Base-by-base conservation (phyloP, 371 early-diverging fungal species). In the Mortierella sp. region DNA sequence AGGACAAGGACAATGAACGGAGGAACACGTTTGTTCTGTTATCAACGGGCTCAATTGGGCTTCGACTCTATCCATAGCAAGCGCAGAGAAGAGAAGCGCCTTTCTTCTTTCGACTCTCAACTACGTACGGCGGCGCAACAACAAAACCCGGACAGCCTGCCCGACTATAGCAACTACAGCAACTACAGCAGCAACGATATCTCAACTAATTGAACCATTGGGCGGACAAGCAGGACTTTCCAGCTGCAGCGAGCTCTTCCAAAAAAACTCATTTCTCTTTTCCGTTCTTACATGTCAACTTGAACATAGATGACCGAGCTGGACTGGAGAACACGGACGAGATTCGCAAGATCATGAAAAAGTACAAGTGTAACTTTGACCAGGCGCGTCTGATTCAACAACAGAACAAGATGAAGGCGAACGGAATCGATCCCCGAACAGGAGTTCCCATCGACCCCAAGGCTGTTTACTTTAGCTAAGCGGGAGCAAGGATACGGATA, bases 381-480 rank as follows among this genome's bases (percentile, higher is more conserved):
- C 93, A 95, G 89, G 96, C 96, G 21, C 90, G 96, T 50, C 85
- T 95, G 51, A 94, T 95, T 81, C 92, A 94, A 55, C 95, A 95
- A 78, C 92, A 95, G 77, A 90, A 89, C 70, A 82, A 92, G 50
- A 91, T 96, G 88, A 89, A 91, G 72, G 91, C 91, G 72, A 94
- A 95, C 82, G 93, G 93, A 59, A 95, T 96, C 78, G 96, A 96
- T 77, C 96, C 96, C 69, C 87, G 81, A 34, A 94, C 96, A 55
- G 96, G 96, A 19, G 79, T 96, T 31, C 94, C 96, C 64, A 87
- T 93, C 72, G 96, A 95, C 74, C 95, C 96, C 2, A 96, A 95
- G 83, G 93, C 94, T 28, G 94, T 95, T 44, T 83, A 83, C 55
- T 83, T 83, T 69, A 59, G 73, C 48, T 80, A 59, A 24, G 19